Evolutionary conservation across 306 rosid species (phyloP).

Genomic region (Quercus suber): DNA sequence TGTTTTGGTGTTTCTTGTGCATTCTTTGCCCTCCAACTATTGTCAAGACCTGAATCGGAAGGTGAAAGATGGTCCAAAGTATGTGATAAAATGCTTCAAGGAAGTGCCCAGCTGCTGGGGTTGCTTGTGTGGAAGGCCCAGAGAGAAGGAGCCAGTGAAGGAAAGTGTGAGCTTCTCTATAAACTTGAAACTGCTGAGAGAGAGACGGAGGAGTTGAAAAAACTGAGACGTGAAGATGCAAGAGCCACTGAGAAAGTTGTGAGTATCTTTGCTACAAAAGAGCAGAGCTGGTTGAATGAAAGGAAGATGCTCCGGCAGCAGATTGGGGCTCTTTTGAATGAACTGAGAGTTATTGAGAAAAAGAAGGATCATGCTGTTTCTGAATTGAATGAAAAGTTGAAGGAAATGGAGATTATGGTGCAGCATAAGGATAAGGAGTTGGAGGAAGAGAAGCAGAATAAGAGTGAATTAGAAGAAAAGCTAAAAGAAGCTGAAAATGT

Average conservation of each 20-base stretch:
- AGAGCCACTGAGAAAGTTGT: constrained; percentile 96
- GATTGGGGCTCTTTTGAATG: constrained; percentile 62
- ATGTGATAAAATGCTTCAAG: constrained; percentile 70
- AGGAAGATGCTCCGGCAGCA: constrained; percentile 70
- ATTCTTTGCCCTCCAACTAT: constrained; percentile 62
- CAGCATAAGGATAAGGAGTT: constrained; percentile 54
- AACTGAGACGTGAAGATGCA: constrained; percentile 80
- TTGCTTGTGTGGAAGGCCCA: constrained; percentile 76
- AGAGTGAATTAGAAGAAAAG: constrained; percentile 62
- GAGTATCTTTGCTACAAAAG: constrained; percentile 83
- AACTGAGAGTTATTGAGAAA: constrained; percentile 59
- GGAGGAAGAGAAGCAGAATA: constrained; percentile 53
- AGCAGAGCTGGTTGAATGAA: constrained; percentile 80
- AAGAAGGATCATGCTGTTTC: constrained; percentile 38
- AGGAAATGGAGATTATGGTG: constrained; percentile 51
- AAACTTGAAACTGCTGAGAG: constrained; percentile 59
- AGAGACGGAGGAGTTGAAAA: constrained; percentile 65
- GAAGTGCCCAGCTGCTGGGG: constrained; percentile 83
- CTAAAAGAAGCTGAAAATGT: constrained; percentile 46
- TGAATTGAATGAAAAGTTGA: constrained; percentile 52
- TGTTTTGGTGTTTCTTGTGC: constrained; percentile 92
- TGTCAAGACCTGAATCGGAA: constrained; percentile 48
- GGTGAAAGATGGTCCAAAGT: constrained; percentile 53
- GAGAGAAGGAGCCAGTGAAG: constrained; percentile 37
- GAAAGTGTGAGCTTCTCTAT: constrained; percentile 30